phyloP scores from a whole-genome alignment of 768 basidiomycete species.

The Rossbeevera mucosa region DNA sequence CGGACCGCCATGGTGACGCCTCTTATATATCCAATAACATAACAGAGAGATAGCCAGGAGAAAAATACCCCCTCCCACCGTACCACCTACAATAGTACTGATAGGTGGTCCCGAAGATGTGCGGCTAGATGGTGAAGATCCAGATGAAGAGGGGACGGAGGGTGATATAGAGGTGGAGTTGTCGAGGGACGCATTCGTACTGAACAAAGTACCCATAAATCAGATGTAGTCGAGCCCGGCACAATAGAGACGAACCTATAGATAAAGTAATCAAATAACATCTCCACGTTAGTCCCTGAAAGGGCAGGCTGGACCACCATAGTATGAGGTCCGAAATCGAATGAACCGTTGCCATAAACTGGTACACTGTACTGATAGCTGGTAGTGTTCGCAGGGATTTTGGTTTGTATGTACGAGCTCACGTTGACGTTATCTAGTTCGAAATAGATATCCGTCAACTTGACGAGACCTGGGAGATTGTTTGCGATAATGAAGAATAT shows the following conservation, averaged over 20 bases:
- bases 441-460: conserved; percentile 6
- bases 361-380: conserved; percentile 13
- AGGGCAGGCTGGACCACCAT: background rate
- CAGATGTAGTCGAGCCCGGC: background rate
- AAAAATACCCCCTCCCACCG: background rate
- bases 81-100: conserved; percentile 9
- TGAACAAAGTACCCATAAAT: background rate
- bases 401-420: conserved; percentile 3
- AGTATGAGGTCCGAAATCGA: too few relatives aligned
- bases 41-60: background rate
- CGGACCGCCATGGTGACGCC: background rate
- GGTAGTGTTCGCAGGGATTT: background rate
- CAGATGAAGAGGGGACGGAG: background rate
- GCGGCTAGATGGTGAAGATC: background rate
- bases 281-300: background rate
- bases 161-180: background rate
- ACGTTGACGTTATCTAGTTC: background rate
- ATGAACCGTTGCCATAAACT: conserved; percentile 9
- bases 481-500: conserved; percentile 20
- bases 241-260: conserved; percentile 11
- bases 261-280: conserved; percentile 17
- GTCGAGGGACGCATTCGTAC: background rate
- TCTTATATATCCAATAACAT: background rate
- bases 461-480: background rate
- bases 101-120: background rate